These are phyloP conservation scores for Candolleomyces efflorescens DNA, from an alignment of 768 basidiomycete species.

Conservation along the genomic window DNA sequence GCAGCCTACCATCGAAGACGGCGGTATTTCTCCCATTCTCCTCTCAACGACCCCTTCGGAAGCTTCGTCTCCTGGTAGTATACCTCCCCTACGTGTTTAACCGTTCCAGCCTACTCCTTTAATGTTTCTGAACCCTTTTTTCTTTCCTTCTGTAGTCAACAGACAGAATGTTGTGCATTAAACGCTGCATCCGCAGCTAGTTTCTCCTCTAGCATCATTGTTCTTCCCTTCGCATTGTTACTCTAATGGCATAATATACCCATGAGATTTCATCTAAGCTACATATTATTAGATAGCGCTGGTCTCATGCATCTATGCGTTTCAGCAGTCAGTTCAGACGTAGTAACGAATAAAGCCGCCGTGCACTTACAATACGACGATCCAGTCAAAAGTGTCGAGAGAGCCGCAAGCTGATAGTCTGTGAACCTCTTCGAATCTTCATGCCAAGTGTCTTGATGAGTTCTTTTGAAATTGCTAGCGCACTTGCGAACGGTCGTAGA, in stretches of 20 bases:
- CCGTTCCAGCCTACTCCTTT: not conserved
- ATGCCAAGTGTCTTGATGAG: slow-evolving; percentile 87
- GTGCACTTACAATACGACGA: slow-evolving; percentile 70
- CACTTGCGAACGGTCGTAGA: slow-evolving; percentile 80
- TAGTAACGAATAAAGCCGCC: not conserved
- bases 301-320: slow-evolving; percentile 22
- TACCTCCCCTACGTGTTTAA: slow-evolving; percentile 40
- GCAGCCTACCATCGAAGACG: slow-evolving; percentile 12
- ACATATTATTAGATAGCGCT: no score
- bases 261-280: no score
- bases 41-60: slow-evolving; percentile 3
- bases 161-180: slow-evolving; percentile 1
- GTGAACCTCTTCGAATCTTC: slow-evolving; percentile 84
- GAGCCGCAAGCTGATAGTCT: slow-evolving; percentile 76
- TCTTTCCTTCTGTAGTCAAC: not conserved
- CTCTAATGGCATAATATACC: no score
- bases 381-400: slow-evolving; percentile 82
- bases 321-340: not conserved
- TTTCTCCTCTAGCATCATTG: no score
- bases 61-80: slow-evolving; percentile 10
- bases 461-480: slow-evolving; percentile 76
- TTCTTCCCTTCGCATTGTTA: no score
- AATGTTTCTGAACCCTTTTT: not conserved
- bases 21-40: slow-evolving; percentile 2
- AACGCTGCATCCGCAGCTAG: not conserved